Evolutionary conservation across 2,329 filamentous ascomycete species (phyloP).

Genomic region (Fusarium sp.): DNA sequence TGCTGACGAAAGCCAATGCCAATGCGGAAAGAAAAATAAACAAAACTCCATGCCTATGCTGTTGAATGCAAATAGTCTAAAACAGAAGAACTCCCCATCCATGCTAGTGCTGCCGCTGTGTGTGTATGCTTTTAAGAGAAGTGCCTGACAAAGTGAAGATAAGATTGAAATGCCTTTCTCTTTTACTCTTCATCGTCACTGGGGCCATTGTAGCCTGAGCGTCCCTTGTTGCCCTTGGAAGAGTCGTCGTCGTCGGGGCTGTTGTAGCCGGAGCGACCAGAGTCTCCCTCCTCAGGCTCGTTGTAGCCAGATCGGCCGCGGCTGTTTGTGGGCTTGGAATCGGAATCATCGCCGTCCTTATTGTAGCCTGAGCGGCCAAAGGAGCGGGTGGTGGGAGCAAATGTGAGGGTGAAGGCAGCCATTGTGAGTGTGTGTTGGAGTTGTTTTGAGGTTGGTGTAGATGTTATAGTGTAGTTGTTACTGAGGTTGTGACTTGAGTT

Average conservation of each 20-base stretch:
- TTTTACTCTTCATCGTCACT: constrained; percentile 51
- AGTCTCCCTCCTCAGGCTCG: constrained; percentile 54
- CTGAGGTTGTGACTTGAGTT: constrained; percentile 10
- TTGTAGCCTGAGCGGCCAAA: constrained; percentile 46
- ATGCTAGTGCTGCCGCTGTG: constrained; percentile 38
- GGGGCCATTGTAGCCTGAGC: constrained; percentile 59
- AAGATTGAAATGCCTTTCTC: neutral
- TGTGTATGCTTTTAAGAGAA: constrained; percentile 27
- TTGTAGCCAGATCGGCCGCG: constrained; percentile 61
- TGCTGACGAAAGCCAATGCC: neutral
- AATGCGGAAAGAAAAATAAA: constrained; percentile 7
- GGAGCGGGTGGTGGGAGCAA: constrained; percentile 44
- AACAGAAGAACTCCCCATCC: constrained; percentile 38
- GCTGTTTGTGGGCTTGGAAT: constrained; percentile 53
- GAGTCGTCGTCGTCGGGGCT: constrained; percentile 49
- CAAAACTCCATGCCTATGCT: constrained; percentile 39
- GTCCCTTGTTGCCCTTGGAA: constrained; percentile 55
- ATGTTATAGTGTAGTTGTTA: constrained; percentile 6
- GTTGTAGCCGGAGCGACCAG: constrained; percentile 60
- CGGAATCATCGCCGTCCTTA: constrained; percentile 48
- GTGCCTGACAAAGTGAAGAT: neutral
- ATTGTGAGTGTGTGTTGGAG: constrained; percentile 42
- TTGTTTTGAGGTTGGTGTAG: constrained; percentile 2
- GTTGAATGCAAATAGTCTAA: constrained; percentile 20
- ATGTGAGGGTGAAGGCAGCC: constrained; percentile 49